Evolutionary conservation across 345 rosid genomes (phyloP).

Genomic region (Populus simonii): DNA sequence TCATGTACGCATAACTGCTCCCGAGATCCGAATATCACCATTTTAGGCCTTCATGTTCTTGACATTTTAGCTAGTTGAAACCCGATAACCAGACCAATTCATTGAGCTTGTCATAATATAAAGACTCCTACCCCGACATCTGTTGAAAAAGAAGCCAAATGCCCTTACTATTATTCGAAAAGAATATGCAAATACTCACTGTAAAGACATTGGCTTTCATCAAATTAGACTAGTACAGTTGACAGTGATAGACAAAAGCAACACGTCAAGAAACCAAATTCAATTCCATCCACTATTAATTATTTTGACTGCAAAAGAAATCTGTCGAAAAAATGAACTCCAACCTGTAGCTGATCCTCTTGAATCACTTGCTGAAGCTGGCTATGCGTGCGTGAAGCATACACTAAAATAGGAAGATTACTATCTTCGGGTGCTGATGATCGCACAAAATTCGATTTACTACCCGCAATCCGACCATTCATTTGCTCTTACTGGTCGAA

Average conservation of each 20-base stretch:
- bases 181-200: neutral
- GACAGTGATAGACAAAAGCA: neutral
- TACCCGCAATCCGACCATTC: conserved; percentile 28
- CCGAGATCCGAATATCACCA: conserved; percentile 85
- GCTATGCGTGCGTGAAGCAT: conserved; percentile 92
- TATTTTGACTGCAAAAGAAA: conserved; percentile 4
- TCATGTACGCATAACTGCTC: conserved; percentile 90
- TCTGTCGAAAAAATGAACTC: conserved; percentile 7
- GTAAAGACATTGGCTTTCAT: neutral
- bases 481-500: conserved; percentile 48
- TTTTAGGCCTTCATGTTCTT: conserved; percentile 73
- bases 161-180: neutral
- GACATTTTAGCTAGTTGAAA: conserved; percentile 12
- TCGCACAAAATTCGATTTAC: conserved; percentile 22
- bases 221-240: neutral
- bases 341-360: conserved; percentile 86
- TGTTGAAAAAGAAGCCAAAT: neutral
- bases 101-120: neutral
- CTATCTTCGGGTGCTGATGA: conserved; percentile 26
- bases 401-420: conserved; percentile 67
- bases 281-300: neutral
- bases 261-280: neutral
- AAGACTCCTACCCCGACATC: neutral
- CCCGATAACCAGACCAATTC: neutral
- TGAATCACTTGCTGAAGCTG: conserved; percentile 91